These are phyloP conservation scores for Teunomyces aglyptinius DNA, from an alignment of 805 yeast genomes.

Conservation along the genomic window DNA sequence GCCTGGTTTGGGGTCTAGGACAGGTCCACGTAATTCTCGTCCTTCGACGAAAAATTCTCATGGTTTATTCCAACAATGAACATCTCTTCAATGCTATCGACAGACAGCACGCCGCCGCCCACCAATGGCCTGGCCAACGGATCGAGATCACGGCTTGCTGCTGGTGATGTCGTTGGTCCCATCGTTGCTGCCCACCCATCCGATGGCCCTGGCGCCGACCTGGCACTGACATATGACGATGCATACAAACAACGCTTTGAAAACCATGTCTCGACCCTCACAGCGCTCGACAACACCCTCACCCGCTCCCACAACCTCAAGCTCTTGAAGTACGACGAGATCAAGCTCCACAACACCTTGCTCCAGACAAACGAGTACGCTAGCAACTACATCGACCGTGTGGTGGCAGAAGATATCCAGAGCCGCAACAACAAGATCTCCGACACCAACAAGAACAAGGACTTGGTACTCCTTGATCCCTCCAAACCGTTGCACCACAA, in stretches of 20 bases:
- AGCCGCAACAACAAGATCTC: slow-evolving; percentile 20
- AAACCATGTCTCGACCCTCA: slow-evolving; percentile 10
- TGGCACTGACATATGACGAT: not conserved
- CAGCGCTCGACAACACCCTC: slow-evolving; percentile 15
- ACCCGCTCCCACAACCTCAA: slow-evolving; percentile 10
- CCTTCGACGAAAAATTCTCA: slow-evolving; percentile 1
- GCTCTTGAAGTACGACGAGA: slow-evolving; percentile 14
- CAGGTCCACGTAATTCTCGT: not conserved
- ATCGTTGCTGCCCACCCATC: not conserved
- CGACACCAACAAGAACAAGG: slow-evolving; percentile 19
- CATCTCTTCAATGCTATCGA: slow-evolving; percentile 36
- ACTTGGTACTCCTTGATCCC: slow-evolving; percentile 15
- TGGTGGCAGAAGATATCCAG: slow-evolving; percentile 34
- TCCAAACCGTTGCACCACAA: slow-evolving; percentile 20
- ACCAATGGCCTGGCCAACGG: slow-evolving; percentile 4
- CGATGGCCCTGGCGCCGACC: slow-evolving; percentile 6
- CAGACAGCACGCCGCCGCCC: slow-evolving; percentile 17
- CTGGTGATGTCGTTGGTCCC: slow-evolving; percentile 1
- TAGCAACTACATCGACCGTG: slow-evolving; percentile 33
- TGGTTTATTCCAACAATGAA: slow-evolving; percentile 20
- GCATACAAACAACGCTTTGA: slow-evolving; percentile 12
- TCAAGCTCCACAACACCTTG: slow-evolving; percentile 13
- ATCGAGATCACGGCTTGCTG: not conserved
- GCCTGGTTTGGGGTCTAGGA: not conserved
- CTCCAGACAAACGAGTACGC: slow-evolving; percentile 22